These are phyloP conservation scores for Meira nashicola DNA, from an alignment of 1,284 basidiomycete species.

Conservation along the genomic window DNA sequence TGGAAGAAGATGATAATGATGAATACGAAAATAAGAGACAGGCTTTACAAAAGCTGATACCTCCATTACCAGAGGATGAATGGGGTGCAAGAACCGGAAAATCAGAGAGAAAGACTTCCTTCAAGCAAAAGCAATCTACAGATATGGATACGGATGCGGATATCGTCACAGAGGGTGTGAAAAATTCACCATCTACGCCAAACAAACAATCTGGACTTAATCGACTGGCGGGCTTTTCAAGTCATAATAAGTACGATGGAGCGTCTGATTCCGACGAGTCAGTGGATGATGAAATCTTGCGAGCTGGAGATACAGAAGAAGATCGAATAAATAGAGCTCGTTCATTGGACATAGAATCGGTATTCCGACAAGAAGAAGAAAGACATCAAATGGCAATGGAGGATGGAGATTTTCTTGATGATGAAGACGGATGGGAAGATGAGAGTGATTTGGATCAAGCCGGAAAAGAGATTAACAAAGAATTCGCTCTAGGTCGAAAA, in stretches of 20 bases:
- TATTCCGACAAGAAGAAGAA: slow-evolving; percentile 22
- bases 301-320: slow-evolving; percentile 15
- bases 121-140: not conserved
- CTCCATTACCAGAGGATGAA: slow-evolving; percentile 6
- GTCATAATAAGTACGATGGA: slow-evolving; percentile 10
- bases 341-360: slow-evolving; percentile 19
- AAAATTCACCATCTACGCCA: too few relatives aligned
- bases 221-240: not conserved
- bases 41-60: slow-evolving; percentile 5
- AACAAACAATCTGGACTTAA: too few relatives aligned
- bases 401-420: slow-evolving; percentile 12
- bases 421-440: not conserved
- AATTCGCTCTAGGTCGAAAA: slow-evolving; percentile 15
- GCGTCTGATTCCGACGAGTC: slow-evolving; percentile 14
- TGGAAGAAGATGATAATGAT: slow-evolving; percentile 14
- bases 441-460: too few relatives aligned
- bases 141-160: not conserved
- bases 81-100: slow-evolving; percentile 8
- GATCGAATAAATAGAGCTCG: slow-evolving; percentile 12
- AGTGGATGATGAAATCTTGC: slow-evolving; percentile 12
- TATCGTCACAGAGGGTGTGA: not conserved
- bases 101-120: not conserved
- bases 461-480: slow-evolving; percentile 15
- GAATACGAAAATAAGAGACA: not conserved
- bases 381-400: slow-evolving; percentile 8